These are phyloP conservation scores for Phialophora macrospora DNA, from an alignment of 2,329 filamentous ascomycete species.

Conservation along the genomic window DNA sequence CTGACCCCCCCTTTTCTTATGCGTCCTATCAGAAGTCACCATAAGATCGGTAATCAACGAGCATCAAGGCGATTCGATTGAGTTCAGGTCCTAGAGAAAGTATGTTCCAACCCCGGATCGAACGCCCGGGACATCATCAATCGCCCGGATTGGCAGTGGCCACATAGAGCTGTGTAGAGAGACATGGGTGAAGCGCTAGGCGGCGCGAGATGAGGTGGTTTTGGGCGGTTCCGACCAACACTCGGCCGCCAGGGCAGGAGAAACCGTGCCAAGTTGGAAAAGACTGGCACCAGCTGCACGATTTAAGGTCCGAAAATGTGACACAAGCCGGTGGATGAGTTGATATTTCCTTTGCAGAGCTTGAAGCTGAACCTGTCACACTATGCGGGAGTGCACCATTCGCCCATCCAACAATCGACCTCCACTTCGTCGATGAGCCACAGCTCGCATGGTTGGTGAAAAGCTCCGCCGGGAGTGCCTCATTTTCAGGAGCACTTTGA, in stretches of 20 bases:
- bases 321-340: not conserved
- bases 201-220: too few species aligned
- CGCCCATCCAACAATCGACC: not conserved
- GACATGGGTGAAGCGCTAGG: not conserved
- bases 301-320: not conserved
- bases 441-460: not conserved
- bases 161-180: not conserved
- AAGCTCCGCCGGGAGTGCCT: not conserved
- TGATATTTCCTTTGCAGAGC: not conserved
- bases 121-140: not conserved
- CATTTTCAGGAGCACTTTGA: not conserved
- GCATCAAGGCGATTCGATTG: not conserved
- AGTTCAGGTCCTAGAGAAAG: not conserved
- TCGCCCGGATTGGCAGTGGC: not conserved
- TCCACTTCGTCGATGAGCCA: not conserved
- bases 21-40: not conserved
- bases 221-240: not conserved
- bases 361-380: slow-evolving; percentile 1
- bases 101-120: not conserved
- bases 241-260: too few species aligned
- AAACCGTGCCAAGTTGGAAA: not conserved
- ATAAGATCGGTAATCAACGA: not conserved
- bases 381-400: not conserved
- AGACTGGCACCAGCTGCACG: not conserved
- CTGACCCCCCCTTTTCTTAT: not conserved